phyloP scores from a whole-genome alignment of 179 eudicot genomes.

The Corrigiola litoralis region DNA sequence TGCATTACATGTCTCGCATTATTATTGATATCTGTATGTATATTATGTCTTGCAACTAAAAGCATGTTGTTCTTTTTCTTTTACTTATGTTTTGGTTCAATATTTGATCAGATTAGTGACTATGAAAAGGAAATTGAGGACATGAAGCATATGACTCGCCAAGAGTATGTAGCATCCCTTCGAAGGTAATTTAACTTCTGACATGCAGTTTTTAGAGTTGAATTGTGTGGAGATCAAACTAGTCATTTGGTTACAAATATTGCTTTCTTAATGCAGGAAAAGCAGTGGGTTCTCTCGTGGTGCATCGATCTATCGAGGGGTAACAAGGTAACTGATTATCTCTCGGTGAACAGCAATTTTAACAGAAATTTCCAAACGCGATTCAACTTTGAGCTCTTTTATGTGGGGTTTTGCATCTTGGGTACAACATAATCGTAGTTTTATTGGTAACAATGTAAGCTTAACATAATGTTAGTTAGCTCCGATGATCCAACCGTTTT shows the following conservation, averaged over 20 bases:
- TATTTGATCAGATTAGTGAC: slow-evolving; percentile 37
- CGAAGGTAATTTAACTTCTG: slow-evolving; percentile 70
- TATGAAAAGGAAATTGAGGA: slow-evolving; percentile 91
- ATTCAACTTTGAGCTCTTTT: too few species aligned
- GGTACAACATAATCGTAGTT: too few species aligned
- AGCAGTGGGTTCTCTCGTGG: slow-evolving; percentile 97
- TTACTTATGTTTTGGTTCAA: not conserved
- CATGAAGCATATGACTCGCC: slow-evolving; percentile 95
- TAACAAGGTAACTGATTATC: slow-evolving; percentile 58
- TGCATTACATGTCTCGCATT: slow-evolving; percentile 14
- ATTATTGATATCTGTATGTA: too few species aligned
- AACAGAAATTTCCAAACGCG: too few species aligned
- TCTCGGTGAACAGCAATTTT: not conserved
- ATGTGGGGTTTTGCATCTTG: too few species aligned
- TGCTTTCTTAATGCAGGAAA: slow-evolving; percentile 42
- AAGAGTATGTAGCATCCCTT: slow-evolving; percentile 86
- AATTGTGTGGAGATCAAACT: too few species aligned
- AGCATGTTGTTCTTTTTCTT: not conserved
- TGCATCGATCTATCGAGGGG: slow-evolving; percentile 93
- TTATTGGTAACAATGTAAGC: too few species aligned
- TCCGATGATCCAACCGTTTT: too few species aligned
- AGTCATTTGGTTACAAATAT: not conserved
- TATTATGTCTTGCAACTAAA: too few species aligned
- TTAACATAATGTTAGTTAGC: too few species aligned
- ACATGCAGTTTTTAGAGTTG: not conserved